Evolutionary conservation across 768 basidiomycete genomes (phyloP), one percentile per base, ranked within the genome.

Genomic region (Lactifluus hygrophoroides): DNA sequence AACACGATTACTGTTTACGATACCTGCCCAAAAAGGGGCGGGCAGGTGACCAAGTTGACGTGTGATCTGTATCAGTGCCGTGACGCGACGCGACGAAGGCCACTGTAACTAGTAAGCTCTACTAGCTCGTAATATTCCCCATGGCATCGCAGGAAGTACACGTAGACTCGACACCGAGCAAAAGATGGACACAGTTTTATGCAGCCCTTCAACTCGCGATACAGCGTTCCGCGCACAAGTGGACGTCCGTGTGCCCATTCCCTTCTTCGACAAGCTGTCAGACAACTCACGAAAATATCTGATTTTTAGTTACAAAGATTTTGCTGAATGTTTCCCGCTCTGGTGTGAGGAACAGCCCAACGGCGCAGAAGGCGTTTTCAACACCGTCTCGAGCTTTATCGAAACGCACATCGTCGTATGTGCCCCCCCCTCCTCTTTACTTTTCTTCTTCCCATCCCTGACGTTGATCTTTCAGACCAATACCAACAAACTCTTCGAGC

Each of bases 301-400:
- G 1, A 32, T 16, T 1, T 25, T 34, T 58, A 80, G 78, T 42
- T 78, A 75, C 57, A 78, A 79, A 60, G 77, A 78, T 64, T 78
- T 78, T 57, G 61, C 67, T 2, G 74, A 69, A 47, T 74, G 74
- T 47, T 75, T 75, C 61, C 68, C 73, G 13, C 64, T 72, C 23
- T 73, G 70, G 68, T 72, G 71, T 54, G 69, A 73, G 45, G 73
- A 74, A 21, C 60, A 72, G 52, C 69, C 72, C 23, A 69, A 69
- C 46, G 67, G 68, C 34, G 71, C 72, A 25, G 65, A 69, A 17
- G 66, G 67, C 8, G 67, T 71, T 37, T 71, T 68, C 66, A 83
- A 83, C 55, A 81, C 80, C 17, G 81, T 90, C 17, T 82, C 86
- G 5, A 76, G 81, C 61, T 86, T 86, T 54, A 85, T 89, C 65